Evolutionary conservation across 2,329 filamentous ascomycete species (phyloP).

Genomic region (Pseudogymnoascus verrucosus): DNA sequence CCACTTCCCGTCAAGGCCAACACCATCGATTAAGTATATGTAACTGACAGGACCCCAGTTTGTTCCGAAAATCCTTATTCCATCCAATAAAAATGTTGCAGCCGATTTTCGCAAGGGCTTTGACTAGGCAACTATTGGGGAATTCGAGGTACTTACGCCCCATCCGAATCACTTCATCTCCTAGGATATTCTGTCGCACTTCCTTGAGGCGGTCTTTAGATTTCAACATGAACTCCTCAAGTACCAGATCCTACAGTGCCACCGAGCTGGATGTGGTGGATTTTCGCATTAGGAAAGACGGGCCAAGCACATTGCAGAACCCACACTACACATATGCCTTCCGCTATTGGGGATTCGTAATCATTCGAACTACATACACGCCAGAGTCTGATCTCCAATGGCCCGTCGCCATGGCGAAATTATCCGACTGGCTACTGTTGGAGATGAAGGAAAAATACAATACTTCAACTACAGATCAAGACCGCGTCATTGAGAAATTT

Average conservation of each 20-base stretch:
- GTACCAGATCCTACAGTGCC: not conserved
- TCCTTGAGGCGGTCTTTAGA: not conserved
- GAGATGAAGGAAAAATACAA: not conserved
- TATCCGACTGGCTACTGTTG: not conserved
- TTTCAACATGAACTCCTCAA: not conserved
- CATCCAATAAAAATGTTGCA: too few species aligned
- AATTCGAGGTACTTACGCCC: not conserved
- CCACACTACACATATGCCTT: too few species aligned
- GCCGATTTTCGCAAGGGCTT: not conserved
- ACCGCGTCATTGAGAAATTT: not conserved
- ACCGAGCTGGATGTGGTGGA: not conserved
- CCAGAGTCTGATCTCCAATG: not conserved
- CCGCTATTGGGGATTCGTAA: not conserved
- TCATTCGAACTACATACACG: not conserved
- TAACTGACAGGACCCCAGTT: too few species aligned
- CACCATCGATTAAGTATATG: too few species aligned
- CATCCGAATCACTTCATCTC: not conserved
- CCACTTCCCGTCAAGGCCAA: not conserved
- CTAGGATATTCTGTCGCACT: not conserved
- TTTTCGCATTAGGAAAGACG: too few species aligned
- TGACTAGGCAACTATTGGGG: not conserved
- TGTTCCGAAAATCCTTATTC: too few species aligned
- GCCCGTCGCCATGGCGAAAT: not conserved
- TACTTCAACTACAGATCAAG: not conserved
- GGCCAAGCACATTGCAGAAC: too few species aligned